These are phyloP conservation scores for Fusarium torreyae DNA, from an alignment of 2,329 filamentous ascomycete species.

Conservation along the genomic window DNA sequence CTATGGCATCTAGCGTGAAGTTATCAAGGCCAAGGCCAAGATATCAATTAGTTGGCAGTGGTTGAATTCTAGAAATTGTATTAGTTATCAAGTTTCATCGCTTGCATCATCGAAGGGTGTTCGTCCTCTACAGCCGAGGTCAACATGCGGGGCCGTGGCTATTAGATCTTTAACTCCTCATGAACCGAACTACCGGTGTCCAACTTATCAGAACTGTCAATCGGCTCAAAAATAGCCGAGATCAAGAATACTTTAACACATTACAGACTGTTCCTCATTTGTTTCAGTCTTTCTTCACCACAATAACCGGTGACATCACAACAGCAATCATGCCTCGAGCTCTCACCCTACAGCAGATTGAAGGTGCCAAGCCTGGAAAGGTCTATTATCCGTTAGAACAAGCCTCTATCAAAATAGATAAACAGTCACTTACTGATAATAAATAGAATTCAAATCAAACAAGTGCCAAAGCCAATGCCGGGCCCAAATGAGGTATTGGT, in stretches of 20 bases:
- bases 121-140: conserved; percentile 26
- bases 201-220: not conserved
- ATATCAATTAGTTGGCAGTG: too few species aligned
- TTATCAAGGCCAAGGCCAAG: too few species aligned
- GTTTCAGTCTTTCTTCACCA: not conserved
- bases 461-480: conserved; percentile 74
- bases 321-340: conserved; percentile 63
- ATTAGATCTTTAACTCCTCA: conserved; percentile 3
- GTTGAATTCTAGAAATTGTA: too few species aligned
- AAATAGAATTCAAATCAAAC: conserved; percentile 70
- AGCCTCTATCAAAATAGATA: not conserved
- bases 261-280: not conserved
- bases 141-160: conserved; percentile 23
- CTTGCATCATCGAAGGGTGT: conserved; percentile 6
- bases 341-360: conserved; percentile 77
- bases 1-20: too few species aligned
- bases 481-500: conserved; percentile 80
- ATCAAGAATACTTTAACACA: not conserved
- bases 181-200: not conserved
- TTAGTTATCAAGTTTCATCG: not conserved
- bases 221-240: not conserved
- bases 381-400: conserved; percentile 83
- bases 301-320: not conserved
- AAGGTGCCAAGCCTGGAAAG: conserved; percentile 84
- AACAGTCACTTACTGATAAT: conserved; percentile 16